phyloP scores from a whole-genome alignment of 169 alveolate genomes.

The Theileria parva region DNA sequence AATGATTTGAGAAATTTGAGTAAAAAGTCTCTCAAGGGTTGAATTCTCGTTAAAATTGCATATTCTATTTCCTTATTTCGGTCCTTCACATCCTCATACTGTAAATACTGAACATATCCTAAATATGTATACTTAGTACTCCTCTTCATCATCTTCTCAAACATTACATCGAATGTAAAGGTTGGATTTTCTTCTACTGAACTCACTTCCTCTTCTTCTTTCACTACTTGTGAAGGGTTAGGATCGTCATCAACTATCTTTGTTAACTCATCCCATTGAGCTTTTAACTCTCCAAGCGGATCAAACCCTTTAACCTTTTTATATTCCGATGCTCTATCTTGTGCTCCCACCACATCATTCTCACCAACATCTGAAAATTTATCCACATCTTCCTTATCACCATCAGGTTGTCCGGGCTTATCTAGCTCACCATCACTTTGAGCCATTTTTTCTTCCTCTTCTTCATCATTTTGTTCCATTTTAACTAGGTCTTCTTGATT shows the following conservation, averaged over 20 bases:
- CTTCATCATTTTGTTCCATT: too few relatives aligned
- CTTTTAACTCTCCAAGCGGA: constrained; percentile 1
- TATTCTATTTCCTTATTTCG: constrained; percentile 53
- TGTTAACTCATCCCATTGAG: background rate
- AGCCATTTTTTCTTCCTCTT: too few relatives aligned
- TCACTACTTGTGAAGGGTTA: background rate
- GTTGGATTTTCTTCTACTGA: background rate
- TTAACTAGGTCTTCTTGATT: too few relatives aligned
- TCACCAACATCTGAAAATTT: background rate
- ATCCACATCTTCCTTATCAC: too few relatives aligned
- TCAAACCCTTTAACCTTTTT: background rate
- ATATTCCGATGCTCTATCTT: constrained; percentile 5
- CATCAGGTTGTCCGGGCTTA: too few relatives aligned
- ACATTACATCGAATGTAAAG: constrained; percentile 43
- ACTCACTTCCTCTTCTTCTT: background rate
- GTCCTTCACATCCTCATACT: constrained; percentile 9
- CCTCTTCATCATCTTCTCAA: constrained; percentile 33
- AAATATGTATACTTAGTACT: constrained; percentile 27
- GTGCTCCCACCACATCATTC: background rate
- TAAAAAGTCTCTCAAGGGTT: constrained; percentile 53
- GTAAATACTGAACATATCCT: constrained; percentile 32
- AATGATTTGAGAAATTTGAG: constrained; percentile 39
- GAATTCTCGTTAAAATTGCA: constrained; percentile 41
- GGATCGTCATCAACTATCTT: background rate
- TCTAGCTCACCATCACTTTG: background rate